phyloP scores from a whole-genome alignment of 2,329 filamentous ascomycete genomes.

The Neofusicoccum sp. region DNA sequence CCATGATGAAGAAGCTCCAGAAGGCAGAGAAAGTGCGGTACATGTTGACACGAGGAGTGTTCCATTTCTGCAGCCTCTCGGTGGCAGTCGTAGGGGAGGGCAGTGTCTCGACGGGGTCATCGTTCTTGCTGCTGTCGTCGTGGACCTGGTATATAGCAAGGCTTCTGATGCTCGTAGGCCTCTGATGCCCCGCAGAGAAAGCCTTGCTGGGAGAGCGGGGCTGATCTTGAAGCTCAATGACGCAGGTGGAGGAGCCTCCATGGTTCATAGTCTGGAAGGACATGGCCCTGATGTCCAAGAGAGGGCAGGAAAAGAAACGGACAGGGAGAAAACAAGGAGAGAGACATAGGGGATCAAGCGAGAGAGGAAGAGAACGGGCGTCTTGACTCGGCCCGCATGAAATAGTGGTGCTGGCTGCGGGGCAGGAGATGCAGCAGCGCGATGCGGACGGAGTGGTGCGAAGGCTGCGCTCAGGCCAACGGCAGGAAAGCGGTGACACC shows the following conservation, averaged over 20 bases:
- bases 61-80: conserved; percentile 59
- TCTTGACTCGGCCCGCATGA: not conserved
- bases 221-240: conserved; percentile 32
- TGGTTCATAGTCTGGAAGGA: conserved; percentile 26
- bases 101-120: conserved; percentile 39
- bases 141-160: not conserved
- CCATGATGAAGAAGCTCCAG: conserved; percentile 63
- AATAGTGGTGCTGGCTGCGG: not conserved
- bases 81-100: conserved; percentile 45
- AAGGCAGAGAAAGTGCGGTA: conserved; percentile 60
- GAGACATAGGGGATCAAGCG: not conserved
- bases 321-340: not conserved
- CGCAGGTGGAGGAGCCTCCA: conserved; percentile 34
- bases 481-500: conserved; percentile 2
- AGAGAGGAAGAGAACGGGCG: not conserved
- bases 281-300: conserved; percentile 12
- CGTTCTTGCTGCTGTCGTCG: conserved; percentile 8
- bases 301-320: not conserved
- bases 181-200: conserved; percentile 22
- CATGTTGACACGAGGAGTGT: conserved; percentile 58
- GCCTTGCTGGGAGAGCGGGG: not conserved
- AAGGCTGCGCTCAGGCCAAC: too few species aligned
- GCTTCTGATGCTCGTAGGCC: conserved; percentile 18
- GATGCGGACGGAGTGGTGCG: too few species aligned
- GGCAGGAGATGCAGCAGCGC: not conserved